phyloP scores from a whole-genome alignment of 148 eudicot species.

The Silene latifolia region DNA sequence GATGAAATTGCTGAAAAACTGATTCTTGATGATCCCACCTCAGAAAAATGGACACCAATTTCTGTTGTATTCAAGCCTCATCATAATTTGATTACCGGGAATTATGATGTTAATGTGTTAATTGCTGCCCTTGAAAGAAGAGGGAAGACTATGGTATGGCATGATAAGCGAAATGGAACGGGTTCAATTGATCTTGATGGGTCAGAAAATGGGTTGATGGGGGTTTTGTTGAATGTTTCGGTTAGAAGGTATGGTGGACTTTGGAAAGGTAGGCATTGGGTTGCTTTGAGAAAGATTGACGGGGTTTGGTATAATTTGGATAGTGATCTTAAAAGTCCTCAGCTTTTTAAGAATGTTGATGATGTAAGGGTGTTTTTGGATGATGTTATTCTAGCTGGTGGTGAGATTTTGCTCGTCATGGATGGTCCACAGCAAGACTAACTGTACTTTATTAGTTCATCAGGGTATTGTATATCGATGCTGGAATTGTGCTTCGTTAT shows the following conservation, averaged over 20 bases:
- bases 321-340: conserved; percentile 73
- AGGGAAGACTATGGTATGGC: conserved; percentile 83
- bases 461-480: not conserved
- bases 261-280: conserved; percentile 80
- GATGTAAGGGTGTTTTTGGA: conserved; percentile 73
- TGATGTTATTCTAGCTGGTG: conserved; percentile 42
- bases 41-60: conserved; percentile 64
- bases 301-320: conserved; percentile 93
- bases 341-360: conserved; percentile 40
- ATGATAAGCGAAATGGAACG: conserved; percentile 59
- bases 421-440: conserved; percentile 36
- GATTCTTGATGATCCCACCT: conserved; percentile 55
- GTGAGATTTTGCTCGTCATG: conserved; percentile 73
- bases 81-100: conserved; percentile 79
- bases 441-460: not conserved
- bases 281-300: conserved; percentile 61
- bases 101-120: conserved; percentile 85
- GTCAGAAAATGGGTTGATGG: conserved; percentile 52
- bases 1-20: conserved; percentile 65
- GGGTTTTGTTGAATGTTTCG: conserved; percentile 71
- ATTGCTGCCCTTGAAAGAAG: conserved; percentile 70
- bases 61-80: conserved; percentile 80
- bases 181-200: conserved; percentile 65
- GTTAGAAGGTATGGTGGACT: conserved; percentile 60
- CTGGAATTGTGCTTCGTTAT: not conserved